Evolutionary conservation across 2,329 filamentous ascomycete species (phyloP), one percentile per base, ranked within the genome.

Genomic region (Trichoderma polysporum): DNA sequence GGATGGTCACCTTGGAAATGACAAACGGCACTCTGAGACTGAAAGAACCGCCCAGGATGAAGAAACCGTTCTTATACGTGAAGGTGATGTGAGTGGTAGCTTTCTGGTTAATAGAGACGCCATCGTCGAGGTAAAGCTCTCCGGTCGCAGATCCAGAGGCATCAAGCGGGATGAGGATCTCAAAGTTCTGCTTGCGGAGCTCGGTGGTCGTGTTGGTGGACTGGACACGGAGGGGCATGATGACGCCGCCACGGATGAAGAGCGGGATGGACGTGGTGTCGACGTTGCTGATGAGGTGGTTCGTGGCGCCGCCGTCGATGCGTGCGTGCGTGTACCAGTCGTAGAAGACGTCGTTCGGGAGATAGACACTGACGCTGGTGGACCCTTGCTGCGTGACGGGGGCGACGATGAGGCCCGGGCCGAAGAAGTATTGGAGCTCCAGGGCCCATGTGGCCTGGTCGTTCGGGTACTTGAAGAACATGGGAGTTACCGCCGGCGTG

Each of bases 91-190:
- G 79, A 7, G 83, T 86, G n/a, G 81, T 85, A 5, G 72, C 76
- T 8, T 2, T 69, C 76, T 91, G 91, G 67, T 85, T 79, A 58
- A 94, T 72, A 29, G 85, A 88, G 67, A 88, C 87, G 9, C 92
- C 92, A 68, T 96, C 92, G 71, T 95, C 92, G 5, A 95, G 79
- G 75, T 94, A 95, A 66, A 95, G 80, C 60, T 83, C 81, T 0
- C 92, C 92, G 1, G 74, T 76, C 0, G 92, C 92, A 7, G 79
- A 85, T 3, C 89, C 90, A 60, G 90, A 80, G 0, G 75, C 73
- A 6, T 84, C 87, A 0, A 91, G 84, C 0, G 91, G 89, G 52
- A 96, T 83, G 39, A 94, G 73, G 59, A 96, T 79, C 74, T 89
- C 84, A 79, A 94, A 94, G 70, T 88, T 82, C 71, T 90, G 81